Evolutionary conservation across 148 eudicot species (phyloP).

Genomic region (Drosera capensis): DNA sequence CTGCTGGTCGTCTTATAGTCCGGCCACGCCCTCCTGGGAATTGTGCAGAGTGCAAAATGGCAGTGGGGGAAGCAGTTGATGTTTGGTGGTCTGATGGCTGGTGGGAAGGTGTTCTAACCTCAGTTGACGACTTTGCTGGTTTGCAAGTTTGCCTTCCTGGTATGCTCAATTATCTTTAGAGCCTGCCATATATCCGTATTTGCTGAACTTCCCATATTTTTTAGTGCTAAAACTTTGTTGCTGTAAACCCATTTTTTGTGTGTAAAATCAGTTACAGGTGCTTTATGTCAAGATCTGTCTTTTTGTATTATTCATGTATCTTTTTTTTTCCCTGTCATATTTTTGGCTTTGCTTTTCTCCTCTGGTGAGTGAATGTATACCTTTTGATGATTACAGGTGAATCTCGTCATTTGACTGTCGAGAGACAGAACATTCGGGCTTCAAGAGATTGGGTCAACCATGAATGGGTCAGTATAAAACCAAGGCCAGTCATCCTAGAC

Average conservation of each 20-base stretch:
- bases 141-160: conserved; percentile 28
- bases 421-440: conserved; percentile 10
- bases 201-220: too few relatives aligned
- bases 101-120: conserved; percentile 35
- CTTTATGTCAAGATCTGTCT: too few relatives aligned
- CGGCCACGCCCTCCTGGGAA: conserved; percentile 24
- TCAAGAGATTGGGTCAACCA: conserved; percentile 33
- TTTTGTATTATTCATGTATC: too few relatives aligned
- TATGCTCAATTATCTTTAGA: conserved; percentile 5
- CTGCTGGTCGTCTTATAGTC: conserved; percentile 17
- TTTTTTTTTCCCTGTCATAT: too few relatives aligned
- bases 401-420: conserved; percentile 5
- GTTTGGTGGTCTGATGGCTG: conserved; percentile 34
- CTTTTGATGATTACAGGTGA: conserved; percentile 15
- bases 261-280: too few relatives aligned
- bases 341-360: too few relatives aligned
- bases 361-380: neutral
- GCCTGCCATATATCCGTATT: too few relatives aligned
- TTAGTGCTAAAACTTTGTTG: neutral
- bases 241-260: neutral
- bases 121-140: conserved; percentile 5
- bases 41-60: conserved; percentile 6
- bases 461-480: conserved; percentile 20
- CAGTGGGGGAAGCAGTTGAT: conserved; percentile 28
- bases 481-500: conserved; percentile 13